Base-by-base conservation (phyloP, 768 basidiomycete species). In the Mycena indigotica region DNA sequence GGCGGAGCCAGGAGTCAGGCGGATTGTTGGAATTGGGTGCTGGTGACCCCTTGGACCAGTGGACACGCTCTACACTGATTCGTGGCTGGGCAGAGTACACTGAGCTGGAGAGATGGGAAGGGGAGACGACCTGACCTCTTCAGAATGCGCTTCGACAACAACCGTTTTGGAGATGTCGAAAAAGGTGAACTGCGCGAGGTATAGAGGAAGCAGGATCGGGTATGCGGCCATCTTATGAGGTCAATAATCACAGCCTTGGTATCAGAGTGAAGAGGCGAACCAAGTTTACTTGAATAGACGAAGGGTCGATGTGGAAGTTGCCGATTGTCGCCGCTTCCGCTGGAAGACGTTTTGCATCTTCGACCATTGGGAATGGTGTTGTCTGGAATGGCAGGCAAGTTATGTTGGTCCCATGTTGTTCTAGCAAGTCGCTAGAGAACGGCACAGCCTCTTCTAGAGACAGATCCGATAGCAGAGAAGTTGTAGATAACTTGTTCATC, bases 191-290 rank as follows among this genome's bases (percentile, higher is more conserved):
- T 80, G 79, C 19, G 75, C 77, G 10, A 88, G 71, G 69, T 88
- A 89, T 4, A 86, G 66, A 4, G 87, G 87, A n/a, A 88, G 67
- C 21, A 88, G 75, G 28, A 88, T 72, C 3, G 87, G 87, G 60
- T 83, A 85, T 32, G 80, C 84, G 23, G 85, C 79, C 19, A 82
- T 72, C 86, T 86, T 19, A 17, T 15, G 1, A 29, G 15, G n/a
- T 21, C 41, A 8, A 32, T 24, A 29, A 52, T 26, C 17, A 29
- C n/a, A 38, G 25, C 57, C 52, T 52, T 30, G 40, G 65, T 55
- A 48, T 51, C 48, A 24, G 30, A 50, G n/a, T n/a, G 4, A 48
- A 21, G n/a, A 51, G 29, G 4, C 24, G 57, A n/a, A 85, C 86
- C 61, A 86, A 64, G 39, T 74, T 75, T 12, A 72, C 64, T 63